Base-by-base conservation (phyloP, 139 green algal genomes). In the Coelastrella sp. region DNA sequence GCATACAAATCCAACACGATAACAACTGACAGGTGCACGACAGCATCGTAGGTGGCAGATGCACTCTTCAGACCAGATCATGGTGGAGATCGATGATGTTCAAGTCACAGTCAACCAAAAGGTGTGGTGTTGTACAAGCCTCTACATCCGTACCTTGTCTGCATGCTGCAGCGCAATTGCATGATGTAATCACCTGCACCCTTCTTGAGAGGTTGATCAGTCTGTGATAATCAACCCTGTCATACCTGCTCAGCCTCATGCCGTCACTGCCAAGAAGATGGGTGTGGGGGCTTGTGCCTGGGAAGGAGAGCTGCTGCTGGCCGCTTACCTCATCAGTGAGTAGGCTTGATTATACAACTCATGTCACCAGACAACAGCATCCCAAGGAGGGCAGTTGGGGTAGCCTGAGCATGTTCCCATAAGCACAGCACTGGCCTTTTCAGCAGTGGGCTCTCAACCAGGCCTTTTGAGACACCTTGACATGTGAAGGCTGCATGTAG, bases 301-400 rank as follows among this genome's bases (percentile, higher is more conserved):
- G 90, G 90, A 93, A 75, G 90, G 90, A 2, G 90, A 92, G 85
- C 67, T 93, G 62, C 77, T 92, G 69, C 87, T 93, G 60, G 90
- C 90, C 1, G 81, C 88, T 1, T 93, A 90, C 69, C 82, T 93
- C 21, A 37, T 72, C 27, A 15, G 64, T 79, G 32, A 71, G 80
- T n/a, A n/a, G n/a, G n/a, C n/a, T n/a, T n/a, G n/a, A n/a, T n/a
- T n/a, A n/a, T n/a, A n/a, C n/a, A n/a, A n/a, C n/a, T n/a, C n/a
- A n/a, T n/a, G n/a, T n/a, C n/a, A n/a, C n/a, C n/a, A n/a, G n/a
- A 30, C 63, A 40, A 1, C 34, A 75, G 32, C 45, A 30, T 15
- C 21, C 5, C n/a, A 27, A 34, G 2, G n/a, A n/a, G n/a, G n/a
- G n/a, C n/a, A n/a, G n/a, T n/a, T n/a, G n/a, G n/a, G n/a, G n/a